Evolutionary conservation across 441 rosid species (phyloP).

Genomic region (Erysimum cheiri): DNA sequence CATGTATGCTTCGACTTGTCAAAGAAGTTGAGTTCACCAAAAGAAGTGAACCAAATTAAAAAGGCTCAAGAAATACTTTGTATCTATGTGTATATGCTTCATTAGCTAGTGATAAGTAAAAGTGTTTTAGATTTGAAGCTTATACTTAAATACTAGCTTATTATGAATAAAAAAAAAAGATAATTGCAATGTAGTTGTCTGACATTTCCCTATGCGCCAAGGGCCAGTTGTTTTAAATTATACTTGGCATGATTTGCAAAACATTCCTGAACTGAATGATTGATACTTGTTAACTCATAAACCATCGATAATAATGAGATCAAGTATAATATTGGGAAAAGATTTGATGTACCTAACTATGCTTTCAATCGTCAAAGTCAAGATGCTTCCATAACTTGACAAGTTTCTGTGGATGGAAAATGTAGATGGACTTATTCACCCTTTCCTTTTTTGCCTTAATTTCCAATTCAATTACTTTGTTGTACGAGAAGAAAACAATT

Average conservation of each 20-base stretch:
- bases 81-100: constrained; percentile 7
- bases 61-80: not conserved
- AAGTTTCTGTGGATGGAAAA: constrained; percentile 23
- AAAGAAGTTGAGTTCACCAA: constrained; percentile 5
- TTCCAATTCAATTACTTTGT: constrained; percentile 9
- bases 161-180: not conserved
- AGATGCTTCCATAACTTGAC: constrained; percentile 31
- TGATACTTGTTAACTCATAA: constrained; percentile 10
- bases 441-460: constrained; percentile 16
- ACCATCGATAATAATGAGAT: constrained; percentile 25
- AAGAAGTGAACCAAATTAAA: constrained; percentile 16
- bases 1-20: not conserved
- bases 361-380: constrained; percentile 25
- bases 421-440: constrained; percentile 12
- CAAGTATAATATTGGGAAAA: constrained; percentile 1
- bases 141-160: not conserved
- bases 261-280: constrained; percentile 26
- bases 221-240: constrained; percentile 2
- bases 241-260: constrained; percentile 16
- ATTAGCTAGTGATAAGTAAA: not conserved
- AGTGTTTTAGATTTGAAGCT: constrained; percentile 2
- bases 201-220: constrained; percentile 7
- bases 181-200: not conserved
- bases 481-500: not conserved
- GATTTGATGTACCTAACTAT: constrained; percentile 28